Base-by-base conservation (phyloP, 176 grass and related monocot genomes). In the Aegilops bicornis region DNA sequence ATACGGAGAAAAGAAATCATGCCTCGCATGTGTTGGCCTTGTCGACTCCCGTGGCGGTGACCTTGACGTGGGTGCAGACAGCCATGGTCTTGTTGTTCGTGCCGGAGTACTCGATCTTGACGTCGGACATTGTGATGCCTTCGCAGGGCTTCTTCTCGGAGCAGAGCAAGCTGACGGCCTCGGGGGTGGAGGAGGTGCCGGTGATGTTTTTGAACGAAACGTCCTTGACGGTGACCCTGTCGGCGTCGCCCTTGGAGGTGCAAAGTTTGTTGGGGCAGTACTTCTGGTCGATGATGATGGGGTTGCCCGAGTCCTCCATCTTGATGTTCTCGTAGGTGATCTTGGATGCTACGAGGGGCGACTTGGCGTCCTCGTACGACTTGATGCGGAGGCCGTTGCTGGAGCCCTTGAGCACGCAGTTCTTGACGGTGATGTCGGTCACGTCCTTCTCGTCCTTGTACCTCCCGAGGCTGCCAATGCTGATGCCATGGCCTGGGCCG, bases 401-500 rank as follows among this genome's bases (percentile, higher is more conserved):
- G 7, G 82, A 90, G 12, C 76, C 83, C 30, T 83, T 88, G 31
- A 96, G 67, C 8, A 74, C 50, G 69, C 91, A 96, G 87, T 93
- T 82, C 79, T 89, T 82, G 47, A 93, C 91, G 15, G n/a, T 81
- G 29, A 96, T 7, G 58, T 81, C 91, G 2, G 62, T 85, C 1
- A 96, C 94, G 23, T 96, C 94, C 66, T 91, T 91, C 81, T 96
- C 94, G 25, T 93, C 80, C 73, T 42, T 54, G 82, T 93, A 96
- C 64, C 89, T 87, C 6, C 91, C 88, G 4, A 96, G 63, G 77
- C 91, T 93, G 29, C 94, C 94, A 3, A 95, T 13, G 64, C 88
- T 93, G 78, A 96, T 96, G 42, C 94, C 94, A 25, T 96, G 91
- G 43, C 94, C 91, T 6, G 91, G 94, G 11, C 94, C 92, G 54